Base-by-base conservation (phyloP, 2,329 filamentous ascomycete genomes). In the Daldinia sp. region DNA sequence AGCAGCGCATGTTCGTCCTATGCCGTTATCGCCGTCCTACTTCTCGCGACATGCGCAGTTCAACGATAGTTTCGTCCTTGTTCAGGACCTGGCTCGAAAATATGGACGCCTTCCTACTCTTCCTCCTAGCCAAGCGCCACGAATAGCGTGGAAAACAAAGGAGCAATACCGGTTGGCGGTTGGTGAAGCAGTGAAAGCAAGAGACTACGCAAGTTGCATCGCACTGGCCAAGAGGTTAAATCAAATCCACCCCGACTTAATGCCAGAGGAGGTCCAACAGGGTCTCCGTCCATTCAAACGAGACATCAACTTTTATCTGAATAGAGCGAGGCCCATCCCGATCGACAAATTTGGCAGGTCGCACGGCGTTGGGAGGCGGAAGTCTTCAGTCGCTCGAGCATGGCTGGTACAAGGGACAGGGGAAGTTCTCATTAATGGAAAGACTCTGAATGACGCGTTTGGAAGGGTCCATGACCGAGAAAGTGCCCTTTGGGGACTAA, bases 361-460 rank as follows among this genome's bases (percentile, higher is more conserved):
- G 10, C 82, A 91, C 55, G 95, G 90, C 1, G 87, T 92, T 49
- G 95, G 95, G 45, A 88, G 90, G 79, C 88, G 95, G 77, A 99
- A 99, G 85, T 87, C 90, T 37, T 94, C 93, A 2, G 87, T 87
- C 21, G 95, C 95, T 1, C 88, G 89, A 58, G 95, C 92, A 8
- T 96, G 89, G 81, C 81, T 99, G 19, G 93, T 99, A 3, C 94
- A 98, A 79, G 95, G 95, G 4, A 93, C 91, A 9, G 96, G 95
- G 11, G 91, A 98, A 79, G 87, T 96, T 11, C 77, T 96, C 70
- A 83, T 99, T 77, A 99, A 99, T 76, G 94, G 94, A 65, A 94
- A 93, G 80, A 87, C 86, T n/a, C 81, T 99, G 58, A 86, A 85
- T 51, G 86, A 95, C 51, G 89, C 87, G 19, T 99, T 99, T 77